phyloP scores from a whole-genome alignment of 2,329 filamentous ascomycete species.

The Fusarium foetens region DNA sequence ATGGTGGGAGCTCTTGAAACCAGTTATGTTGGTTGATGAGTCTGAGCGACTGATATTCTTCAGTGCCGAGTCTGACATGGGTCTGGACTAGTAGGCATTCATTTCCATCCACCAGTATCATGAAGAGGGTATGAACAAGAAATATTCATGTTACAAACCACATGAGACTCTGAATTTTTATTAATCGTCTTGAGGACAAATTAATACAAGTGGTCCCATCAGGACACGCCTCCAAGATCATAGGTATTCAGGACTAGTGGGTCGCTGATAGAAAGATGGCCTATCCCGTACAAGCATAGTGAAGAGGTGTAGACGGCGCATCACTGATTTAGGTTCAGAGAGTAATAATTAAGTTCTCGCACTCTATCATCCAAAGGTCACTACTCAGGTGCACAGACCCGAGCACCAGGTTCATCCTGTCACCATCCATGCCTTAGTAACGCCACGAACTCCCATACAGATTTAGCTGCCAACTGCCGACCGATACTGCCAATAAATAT shows the following conservation, averaged over 20 bases:
- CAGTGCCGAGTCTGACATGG: not conserved
- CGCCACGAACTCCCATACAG: no score
- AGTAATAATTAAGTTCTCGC: not conserved
- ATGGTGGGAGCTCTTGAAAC: not conserved
- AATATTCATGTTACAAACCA: rapidly evolving
- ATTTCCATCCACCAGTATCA: not conserved
- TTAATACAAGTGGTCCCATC: no score
- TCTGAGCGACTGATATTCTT: not conserved
- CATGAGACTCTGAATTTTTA: rapidly evolving
- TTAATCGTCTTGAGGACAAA: not conserved
- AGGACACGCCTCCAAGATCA: not conserved
- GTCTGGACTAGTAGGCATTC: not conserved
- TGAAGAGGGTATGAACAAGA: rapidly evolving
- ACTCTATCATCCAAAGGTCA: no score
- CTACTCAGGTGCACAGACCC: not conserved
- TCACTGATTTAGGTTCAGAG: no score
- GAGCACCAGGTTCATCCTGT: not conserved
- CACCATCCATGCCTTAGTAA: no score
- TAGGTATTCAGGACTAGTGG: no score
- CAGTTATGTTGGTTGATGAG: not conserved
- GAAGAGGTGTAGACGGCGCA: no score
- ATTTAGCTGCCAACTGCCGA: no score
- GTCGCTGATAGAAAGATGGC: rapidly evolving
- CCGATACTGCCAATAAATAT: rapidly evolving
- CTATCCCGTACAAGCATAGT: not conserved